Percentiles rank a stretch among this genome's conserved stretches.
Conservation (phyloP, 305 asterid species). For the Fraxinus sp. region DNA sequence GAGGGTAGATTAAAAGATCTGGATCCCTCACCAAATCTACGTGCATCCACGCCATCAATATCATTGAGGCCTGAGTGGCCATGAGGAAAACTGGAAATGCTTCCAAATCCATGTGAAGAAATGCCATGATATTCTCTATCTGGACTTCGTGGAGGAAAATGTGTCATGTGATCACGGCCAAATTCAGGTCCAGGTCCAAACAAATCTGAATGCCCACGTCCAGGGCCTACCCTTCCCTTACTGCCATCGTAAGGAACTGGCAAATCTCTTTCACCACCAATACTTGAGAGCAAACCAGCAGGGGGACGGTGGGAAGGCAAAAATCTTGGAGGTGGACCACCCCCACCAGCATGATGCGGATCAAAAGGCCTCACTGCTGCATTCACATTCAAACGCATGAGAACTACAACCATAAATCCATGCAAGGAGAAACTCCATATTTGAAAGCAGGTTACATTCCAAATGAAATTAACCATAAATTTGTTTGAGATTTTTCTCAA, state of each 20-base stretch:
- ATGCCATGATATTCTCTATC: conserved; percentile 54
- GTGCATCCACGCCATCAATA: conserved; percentile 51
- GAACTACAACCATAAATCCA: neutral
- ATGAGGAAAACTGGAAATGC: conserved; percentile 36
- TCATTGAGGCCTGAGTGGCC: conserved; percentile 45
- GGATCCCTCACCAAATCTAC: conserved; percentile 61
- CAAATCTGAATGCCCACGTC: conserved; percentile 35
- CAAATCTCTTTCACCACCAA: conserved; percentile 28
- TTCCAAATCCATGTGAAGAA: conserved; percentile 50
- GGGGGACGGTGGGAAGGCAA: conserved; percentile 49
- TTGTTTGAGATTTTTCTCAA: conserved; percentile 8
- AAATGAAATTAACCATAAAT: neutral
- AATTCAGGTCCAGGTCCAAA: conserved; percentile 42
- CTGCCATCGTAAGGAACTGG: conserved; percentile 20
- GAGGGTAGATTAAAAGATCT: conserved; percentile 47
- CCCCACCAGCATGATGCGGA: conserved; percentile 41
- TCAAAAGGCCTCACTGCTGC: conserved; percentile 50
- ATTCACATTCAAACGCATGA: conserved; percentile 24
- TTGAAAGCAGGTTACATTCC: conserved; percentile 6
- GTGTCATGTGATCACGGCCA: conserved; percentile 44
- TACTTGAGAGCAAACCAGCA: conserved; percentile 26
- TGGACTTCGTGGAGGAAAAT: conserved; percentile 48
- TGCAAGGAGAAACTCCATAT: neutral
- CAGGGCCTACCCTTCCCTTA: conserved; percentile 25
- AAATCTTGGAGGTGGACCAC: conserved; percentile 52